Base-by-base conservation (phyloP, 306 rosid species). In the Adenanthera pavonina region DNA sequence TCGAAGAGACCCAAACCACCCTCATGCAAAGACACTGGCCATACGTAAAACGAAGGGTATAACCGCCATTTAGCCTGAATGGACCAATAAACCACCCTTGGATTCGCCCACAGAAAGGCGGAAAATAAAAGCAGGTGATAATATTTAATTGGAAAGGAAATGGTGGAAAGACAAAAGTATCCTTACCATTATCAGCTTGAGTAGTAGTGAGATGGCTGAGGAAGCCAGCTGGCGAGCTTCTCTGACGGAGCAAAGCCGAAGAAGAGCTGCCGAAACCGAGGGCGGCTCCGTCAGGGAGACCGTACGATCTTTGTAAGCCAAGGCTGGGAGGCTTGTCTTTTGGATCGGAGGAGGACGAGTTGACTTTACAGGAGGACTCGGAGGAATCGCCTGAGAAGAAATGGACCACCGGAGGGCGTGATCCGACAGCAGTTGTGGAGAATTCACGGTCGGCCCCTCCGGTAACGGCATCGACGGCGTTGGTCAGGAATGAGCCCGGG, bases 151-250 rank as follows among this genome's bases (percentile, higher is more conserved):
- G 0, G 5, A 40, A 3, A 8, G 38, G 5, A 79, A 30, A 78
- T 0, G 51, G 52, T 47, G 33, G 0, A 33, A 68, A 20, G 25
- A 49, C 53, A 15, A 44, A 46, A 49, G 36, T 51, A 7, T 38
- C 78, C 43, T 35, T 85, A 90, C 92, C 92, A 65, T 73, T 89
- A 10, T 67, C 80, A 8, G 84, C 87, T 8, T 82, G 47, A 13
- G 74, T 19, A 35, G 84, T 53, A 34, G 69, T 16, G 38, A 90
- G 88, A 33, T 92, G 92, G 84, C 87, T 71, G 68, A 90, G 87
- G 76, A 95, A 92, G 17, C 94, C 98, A 19, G 99, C 94, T 16
- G 99, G 99, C 4, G 99, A 92, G 87, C 99, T 95, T 78, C 86
- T 87, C 92, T 95, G 99, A 36, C 99, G 87, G 15, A 91, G 82